phyloP scores from a whole-genome alignment of 2,329 filamentous ascomycete species.

The Phaeomoniella chlamydospora region DNA sequence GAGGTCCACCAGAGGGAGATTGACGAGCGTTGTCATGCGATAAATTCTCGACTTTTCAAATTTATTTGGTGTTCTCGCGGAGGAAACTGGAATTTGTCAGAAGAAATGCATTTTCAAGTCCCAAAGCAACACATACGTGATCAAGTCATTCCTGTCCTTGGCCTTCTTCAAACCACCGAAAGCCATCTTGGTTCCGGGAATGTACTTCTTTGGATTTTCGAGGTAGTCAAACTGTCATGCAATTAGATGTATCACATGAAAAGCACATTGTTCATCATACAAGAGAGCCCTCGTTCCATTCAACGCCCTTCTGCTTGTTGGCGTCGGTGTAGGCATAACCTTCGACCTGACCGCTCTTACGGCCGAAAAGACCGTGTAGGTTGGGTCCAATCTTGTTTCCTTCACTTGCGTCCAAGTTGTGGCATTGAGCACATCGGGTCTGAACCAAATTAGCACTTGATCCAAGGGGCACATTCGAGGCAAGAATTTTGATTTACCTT shows the following conservation, averaged over 20 bases:
- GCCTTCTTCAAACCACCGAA: conserved; percentile 99
- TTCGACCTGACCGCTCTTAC: conserved; percentile 79
- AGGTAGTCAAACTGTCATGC: conserved; percentile 77
- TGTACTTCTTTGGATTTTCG: conserved; percentile 99
- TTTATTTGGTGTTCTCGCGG: no score
- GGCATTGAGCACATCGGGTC: conserved; percentile 96
- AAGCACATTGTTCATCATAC: conserved; percentile 35
- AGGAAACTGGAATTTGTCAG: no score
- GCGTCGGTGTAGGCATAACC: conserved; percentile 97
- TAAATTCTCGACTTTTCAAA: no score
- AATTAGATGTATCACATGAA: conserved; percentile 1
- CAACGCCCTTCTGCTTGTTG: conserved; percentile 94
- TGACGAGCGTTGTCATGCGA: no score
- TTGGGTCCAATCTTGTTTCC: conserved; percentile 97
- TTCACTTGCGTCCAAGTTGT: conserved; percentile 81
- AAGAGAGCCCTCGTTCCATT: conserved; percentile 74
- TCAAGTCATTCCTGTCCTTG: conserved; percentile 98
- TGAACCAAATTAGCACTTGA: conserved; percentile 13
- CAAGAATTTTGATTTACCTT: no score
- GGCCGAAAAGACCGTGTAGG: conserved; percentile 93
- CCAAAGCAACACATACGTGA: conserved; percentile 54
- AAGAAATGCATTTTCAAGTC: neutral
- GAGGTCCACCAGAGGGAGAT: neutral
- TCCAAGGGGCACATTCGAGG: no score
- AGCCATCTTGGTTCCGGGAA: conserved; percentile 99